Conservation (phyloP, 75 land plant species). For the Chamaecyparis obtusa region DNA sequence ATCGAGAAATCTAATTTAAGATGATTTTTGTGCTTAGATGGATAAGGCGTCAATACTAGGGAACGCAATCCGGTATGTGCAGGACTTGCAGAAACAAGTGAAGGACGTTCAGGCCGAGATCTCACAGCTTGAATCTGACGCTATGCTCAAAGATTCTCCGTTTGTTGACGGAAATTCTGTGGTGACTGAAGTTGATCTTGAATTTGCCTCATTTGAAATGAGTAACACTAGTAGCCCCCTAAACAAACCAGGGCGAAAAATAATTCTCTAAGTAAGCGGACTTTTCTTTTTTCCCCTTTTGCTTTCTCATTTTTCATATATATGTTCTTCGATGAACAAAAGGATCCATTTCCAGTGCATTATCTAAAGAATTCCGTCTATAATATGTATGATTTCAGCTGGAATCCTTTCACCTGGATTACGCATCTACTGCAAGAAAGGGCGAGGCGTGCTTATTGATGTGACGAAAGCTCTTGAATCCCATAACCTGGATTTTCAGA, state of each 20-base stretch:
- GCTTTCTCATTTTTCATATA: too few species aligned
- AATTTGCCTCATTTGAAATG: neutral
- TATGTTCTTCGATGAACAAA: too few species aligned
- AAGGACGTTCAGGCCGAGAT: conserved; percentile 11
- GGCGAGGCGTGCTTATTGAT: too few species aligned
- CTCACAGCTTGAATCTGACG: neutral
- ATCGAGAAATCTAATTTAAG: too few species aligned
- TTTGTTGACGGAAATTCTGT: neutral
- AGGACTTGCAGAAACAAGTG: conserved; percentile 60
- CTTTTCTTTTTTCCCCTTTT: too few species aligned
- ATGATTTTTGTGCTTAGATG: conserved; percentile 39
- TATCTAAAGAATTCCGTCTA: too few species aligned
- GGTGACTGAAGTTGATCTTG: neutral
- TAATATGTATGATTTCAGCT: too few species aligned
- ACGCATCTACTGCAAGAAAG: too few species aligned
- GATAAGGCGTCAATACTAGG: conserved; percentile 89
- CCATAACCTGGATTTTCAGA: too few species aligned
- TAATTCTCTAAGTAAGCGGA: neutral
- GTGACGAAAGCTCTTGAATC: too few species aligned
- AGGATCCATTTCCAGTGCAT: too few species aligned
- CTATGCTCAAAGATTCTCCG: neutral
- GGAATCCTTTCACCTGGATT: too few species aligned
- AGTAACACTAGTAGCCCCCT: neutral
- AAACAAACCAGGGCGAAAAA: neutral
- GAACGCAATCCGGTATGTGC: conserved; percentile 72